These are phyloP conservation scores for Rhodomyrtus tomentosa DNA, from an alignment of 345 rosid genomes.

Conservation along the genomic window DNA sequence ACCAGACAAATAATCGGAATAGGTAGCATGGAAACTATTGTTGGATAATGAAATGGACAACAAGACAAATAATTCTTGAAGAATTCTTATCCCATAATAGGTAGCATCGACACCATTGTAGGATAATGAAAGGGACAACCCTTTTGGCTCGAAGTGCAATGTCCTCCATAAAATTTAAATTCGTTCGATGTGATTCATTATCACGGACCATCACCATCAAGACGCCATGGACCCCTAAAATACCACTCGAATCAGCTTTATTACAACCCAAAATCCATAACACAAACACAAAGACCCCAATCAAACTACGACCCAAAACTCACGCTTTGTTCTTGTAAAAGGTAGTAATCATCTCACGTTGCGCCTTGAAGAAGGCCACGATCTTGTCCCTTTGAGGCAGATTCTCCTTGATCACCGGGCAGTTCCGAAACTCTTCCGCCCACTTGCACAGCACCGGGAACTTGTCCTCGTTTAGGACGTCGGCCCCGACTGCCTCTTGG, in stretches of 20 bases:
- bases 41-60: too few species aligned
- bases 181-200: neutral
- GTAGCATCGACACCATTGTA: too few species aligned
- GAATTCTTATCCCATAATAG: too few species aligned
- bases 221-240: neutral
- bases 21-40: too few species aligned
- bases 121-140: too few species aligned
- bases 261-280: neutral
- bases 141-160: too few species aligned
- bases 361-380: slow-evolving; percentile 4
- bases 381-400: slow-evolving; percentile 30
- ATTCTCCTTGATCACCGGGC: slow-evolving; percentile 15
- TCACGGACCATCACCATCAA: neutral
- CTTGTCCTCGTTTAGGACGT: slow-evolving; percentile 25
- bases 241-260: neutral
- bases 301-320: neutral
- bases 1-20: too few species aligned
- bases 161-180: too few species aligned
- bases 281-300: neutral
- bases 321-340: neutral
- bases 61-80: too few species aligned
- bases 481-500: slow-evolving; percentile 25
- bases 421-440: slow-evolving; percentile 16
- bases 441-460: slow-evolving; percentile 31
- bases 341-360: neutral